Evolutionary conservation across 176 grass and related monocot species (phyloP).

Genomic region (Eragrostis nindensis): DNA sequence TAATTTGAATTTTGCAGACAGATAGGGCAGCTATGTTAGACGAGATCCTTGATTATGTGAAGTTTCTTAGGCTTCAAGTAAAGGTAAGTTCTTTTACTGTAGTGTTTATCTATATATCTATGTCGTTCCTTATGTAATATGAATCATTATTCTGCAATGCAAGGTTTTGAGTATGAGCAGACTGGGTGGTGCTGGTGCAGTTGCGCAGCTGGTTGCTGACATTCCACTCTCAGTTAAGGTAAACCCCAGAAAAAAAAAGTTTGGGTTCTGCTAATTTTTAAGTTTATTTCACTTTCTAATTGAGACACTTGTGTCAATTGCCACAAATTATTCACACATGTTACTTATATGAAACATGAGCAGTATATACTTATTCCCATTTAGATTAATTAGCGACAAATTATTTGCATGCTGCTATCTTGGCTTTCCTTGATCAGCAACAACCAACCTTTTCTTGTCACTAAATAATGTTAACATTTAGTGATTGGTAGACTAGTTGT

Average conservation of each 20-base stretch:
- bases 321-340: constrained; percentile 3
- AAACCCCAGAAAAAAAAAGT: not conserved
- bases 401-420: not conserved
- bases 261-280: constrained; percentile 13
- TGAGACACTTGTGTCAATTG: not conserved
- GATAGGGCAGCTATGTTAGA: constrained; percentile 92
- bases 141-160: constrained; percentile 1
- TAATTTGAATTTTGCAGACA: constrained; percentile 60
- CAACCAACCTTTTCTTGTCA: not conserved
- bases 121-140: not conserved
- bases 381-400: not conserved
- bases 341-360: constrained; percentile 13
- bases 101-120: constrained; percentile 7
- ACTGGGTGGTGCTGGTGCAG: constrained; percentile 80
- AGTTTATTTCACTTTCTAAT: constrained; percentile 17
- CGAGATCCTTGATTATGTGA: constrained; percentile 92
- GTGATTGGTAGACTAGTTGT: constrained; percentile 32
- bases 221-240: constrained; percentile 83
- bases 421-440: constrained; percentile 30
- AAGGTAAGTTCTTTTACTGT: constrained; percentile 50
- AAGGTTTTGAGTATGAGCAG: constrained; percentile 97
- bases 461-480: no score
- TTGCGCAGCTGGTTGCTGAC: constrained; percentile 87
- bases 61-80: constrained; percentile 92
- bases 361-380: not conserved